phyloP scores from a whole-genome alignment of 2,329 filamentous ascomycete species.

The Aspergillus brasiliensis region DNA sequence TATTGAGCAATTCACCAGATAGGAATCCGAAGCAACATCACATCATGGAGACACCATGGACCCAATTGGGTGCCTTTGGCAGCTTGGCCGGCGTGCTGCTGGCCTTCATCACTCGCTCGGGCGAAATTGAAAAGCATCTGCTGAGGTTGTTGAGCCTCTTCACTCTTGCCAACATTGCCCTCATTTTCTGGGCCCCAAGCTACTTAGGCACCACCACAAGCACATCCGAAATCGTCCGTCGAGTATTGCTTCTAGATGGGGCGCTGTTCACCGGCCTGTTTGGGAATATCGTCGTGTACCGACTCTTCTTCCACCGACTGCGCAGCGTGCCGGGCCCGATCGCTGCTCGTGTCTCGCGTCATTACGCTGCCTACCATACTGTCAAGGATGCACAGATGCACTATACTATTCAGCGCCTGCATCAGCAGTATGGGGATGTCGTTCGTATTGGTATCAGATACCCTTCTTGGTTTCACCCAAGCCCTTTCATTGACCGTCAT shows the following conservation, averaged over 20 bases:
- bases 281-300: constrained; percentile 13
- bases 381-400: constrained; percentile 34
- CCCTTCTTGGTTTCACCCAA: background rate
- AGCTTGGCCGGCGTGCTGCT: background rate
- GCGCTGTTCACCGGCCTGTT: background rate
- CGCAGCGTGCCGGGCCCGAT: constrained; percentile 19
- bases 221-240: background rate
- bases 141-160: background rate
- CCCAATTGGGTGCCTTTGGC: background rate
- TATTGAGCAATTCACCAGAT: too few species aligned
- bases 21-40: background rate
- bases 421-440: constrained; percentile 38
- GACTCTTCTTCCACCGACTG: constrained; percentile 24
- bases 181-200: background rate
- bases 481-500: background rate
- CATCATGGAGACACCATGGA: background rate
- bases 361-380: constrained; percentile 26
- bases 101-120: background rate
- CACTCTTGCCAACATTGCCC: background rate
- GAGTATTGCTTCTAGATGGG: background rate
- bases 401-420: constrained; percentile 32
- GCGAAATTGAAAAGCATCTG: background rate
- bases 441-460: constrained; percentile 31
- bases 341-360: constrained; percentile 24
- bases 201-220: too few species aligned